These are phyloP conservation scores for Mycena pura DNA, from an alignment of 768 basidiomycete genomes.

Conservation along the genomic window DNA sequence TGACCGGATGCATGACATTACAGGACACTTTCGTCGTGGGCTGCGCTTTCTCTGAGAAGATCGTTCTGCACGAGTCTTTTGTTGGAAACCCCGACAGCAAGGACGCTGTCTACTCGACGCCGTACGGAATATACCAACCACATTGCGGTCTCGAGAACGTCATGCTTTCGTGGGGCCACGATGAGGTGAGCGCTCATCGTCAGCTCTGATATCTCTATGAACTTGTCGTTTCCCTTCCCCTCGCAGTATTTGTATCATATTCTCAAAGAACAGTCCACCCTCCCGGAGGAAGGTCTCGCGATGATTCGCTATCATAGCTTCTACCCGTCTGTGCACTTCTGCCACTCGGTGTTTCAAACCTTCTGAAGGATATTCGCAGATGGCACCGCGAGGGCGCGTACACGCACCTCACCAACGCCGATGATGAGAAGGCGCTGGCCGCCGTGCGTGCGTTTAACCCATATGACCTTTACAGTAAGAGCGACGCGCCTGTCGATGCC, in stretches of 20 bases:
- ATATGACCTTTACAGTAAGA: conserved; percentile 93
- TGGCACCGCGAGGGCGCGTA: conserved; percentile 94
- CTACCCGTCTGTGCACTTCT: conserved; percentile 65
- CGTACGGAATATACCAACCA: conserved; percentile 77
- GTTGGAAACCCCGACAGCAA: conserved; percentile 56
- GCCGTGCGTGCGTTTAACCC: conserved; percentile 92
- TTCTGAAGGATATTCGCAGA: too few relatives aligned
- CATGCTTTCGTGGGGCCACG: conserved; percentile 49
- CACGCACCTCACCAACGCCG: conserved; percentile 75
- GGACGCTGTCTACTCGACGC: conserved; percentile 62
- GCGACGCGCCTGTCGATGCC: conserved; percentile 68
- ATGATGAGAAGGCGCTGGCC: conserved; percentile 64
- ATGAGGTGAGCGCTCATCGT: conserved; percentile 67
- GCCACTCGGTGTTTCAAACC: too few relatives aligned
- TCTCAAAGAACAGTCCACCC: conserved; percentile 79
- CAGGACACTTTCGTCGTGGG: conserved; percentile 80
- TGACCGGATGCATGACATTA: too few relatives aligned
- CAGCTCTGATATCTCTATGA: too few relatives aligned
- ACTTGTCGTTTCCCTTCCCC: background rate
- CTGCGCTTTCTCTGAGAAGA: conserved; percentile 84
- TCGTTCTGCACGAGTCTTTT: conserved; percentile 71
- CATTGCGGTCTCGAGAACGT: conserved; percentile 86
- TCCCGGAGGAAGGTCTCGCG: conserved; percentile 81
- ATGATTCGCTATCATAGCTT: conserved; percentile 97
- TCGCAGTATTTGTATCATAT: conserved; percentile 82